phyloP scores from a whole-genome alignment of 495 filamentous ascomycete genomes.

The Xylaria longipes region DNA sequence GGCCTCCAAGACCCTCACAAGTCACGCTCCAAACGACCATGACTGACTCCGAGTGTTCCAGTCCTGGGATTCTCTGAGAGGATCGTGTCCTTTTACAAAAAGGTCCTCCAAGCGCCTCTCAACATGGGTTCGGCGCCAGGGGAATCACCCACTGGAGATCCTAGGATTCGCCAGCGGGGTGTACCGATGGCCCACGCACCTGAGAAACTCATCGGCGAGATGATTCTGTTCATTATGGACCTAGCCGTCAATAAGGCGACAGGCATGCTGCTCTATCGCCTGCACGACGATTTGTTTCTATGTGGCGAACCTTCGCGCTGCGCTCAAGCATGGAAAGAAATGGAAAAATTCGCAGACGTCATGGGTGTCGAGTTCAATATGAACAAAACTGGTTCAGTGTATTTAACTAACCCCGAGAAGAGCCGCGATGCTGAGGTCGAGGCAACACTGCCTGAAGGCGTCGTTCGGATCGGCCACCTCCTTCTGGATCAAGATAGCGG shows the following conservation, averaged over 20 bases:
- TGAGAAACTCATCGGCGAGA: conserved; percentile 66
- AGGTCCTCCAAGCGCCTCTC: conserved; percentile 65
- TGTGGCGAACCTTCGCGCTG: conserved; percentile 64
- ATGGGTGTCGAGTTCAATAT: conserved; percentile 67
- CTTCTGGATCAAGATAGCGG: conserved; percentile 59
- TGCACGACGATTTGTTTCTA: conserved; percentile 76
- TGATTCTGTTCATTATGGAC: conserved; percentile 71
- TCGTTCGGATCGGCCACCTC: conserved; percentile 69
- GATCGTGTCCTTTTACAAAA: conserved; percentile 68
- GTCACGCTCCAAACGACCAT: no score
- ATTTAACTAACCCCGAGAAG: conserved; percentile 37
- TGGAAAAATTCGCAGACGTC: conserved; percentile 60
- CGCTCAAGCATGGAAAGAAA: conserved; percentile 63
- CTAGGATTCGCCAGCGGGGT: conserved; percentile 59
- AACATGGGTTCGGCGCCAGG: conserved; percentile 61
- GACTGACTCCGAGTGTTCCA: no score
- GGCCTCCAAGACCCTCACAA: no score
- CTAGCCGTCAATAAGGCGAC: conserved; percentile 67
- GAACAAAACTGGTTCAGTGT: conserved; percentile 68
- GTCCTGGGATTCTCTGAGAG: conserved; percentile 64
- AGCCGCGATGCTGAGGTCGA: conserved; percentile 32
- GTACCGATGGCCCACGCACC: conserved; percentile 67
- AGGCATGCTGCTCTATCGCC: conserved; percentile 63
- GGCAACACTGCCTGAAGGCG: conserved; percentile 57
- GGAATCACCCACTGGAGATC: conserved; percentile 39